Percentiles rank a stretch among this genome's conserved stretches.
Evolutionary conservation across 2,329 filamentous ascomycete species (phyloP).

Genomic region (Juglanconis sp.): DNA sequence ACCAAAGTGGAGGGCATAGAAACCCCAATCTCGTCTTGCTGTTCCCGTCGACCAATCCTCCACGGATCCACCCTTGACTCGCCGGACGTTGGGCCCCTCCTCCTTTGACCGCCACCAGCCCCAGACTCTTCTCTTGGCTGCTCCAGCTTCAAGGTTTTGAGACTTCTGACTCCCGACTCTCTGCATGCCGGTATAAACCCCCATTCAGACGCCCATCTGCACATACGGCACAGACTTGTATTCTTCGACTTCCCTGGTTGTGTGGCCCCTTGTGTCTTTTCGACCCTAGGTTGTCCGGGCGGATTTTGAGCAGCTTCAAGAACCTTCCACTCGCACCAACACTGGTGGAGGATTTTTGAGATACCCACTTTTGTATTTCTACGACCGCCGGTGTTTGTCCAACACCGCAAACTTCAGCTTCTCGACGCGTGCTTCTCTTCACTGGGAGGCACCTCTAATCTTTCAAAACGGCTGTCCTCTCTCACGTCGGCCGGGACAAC

Average conservation of each 20-base stretch:
- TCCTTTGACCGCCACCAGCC: slow-evolving; percentile 17
- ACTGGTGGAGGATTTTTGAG: slow-evolving; percentile 17
- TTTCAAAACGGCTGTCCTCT: slow-evolving; percentile 79
- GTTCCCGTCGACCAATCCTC: slow-evolving; percentile 4
- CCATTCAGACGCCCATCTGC: slow-evolving; percentile 8
- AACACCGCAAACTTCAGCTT: slow-evolving; percentile 23
- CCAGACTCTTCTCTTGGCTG: neutral
- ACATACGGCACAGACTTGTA: slow-evolving; percentile 16
- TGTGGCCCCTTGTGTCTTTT: slow-evolving; percentile 14
- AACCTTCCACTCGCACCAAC: neutral
- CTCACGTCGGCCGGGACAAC: slow-evolving; percentile 75
- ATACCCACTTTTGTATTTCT: slow-evolving; percentile 18
- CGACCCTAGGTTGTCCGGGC: slow-evolving; percentile 8
- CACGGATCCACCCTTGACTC: slow-evolving; percentile 13
- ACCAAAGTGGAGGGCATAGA: slow-evolving; percentile 7
- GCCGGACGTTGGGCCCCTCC: slow-evolving; percentile 14
- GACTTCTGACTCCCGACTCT: slow-evolving; percentile 3
- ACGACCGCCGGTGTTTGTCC: slow-evolving; percentile 21
- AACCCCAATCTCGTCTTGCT: slow-evolving; percentile 5
- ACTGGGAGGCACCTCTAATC: slow-evolving; percentile 52
- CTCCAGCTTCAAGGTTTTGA: slow-evolving; percentile 8
- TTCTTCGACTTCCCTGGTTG: slow-evolving; percentile 14
- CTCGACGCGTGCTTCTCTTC: slow-evolving; percentile 43
- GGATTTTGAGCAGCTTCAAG: slow-evolving; percentile 16
- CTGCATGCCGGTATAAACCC: slow-evolving; percentile 4